Conservation (phyloP, 352 stramenopile species). For the Phytophthora idaei region DNA sequence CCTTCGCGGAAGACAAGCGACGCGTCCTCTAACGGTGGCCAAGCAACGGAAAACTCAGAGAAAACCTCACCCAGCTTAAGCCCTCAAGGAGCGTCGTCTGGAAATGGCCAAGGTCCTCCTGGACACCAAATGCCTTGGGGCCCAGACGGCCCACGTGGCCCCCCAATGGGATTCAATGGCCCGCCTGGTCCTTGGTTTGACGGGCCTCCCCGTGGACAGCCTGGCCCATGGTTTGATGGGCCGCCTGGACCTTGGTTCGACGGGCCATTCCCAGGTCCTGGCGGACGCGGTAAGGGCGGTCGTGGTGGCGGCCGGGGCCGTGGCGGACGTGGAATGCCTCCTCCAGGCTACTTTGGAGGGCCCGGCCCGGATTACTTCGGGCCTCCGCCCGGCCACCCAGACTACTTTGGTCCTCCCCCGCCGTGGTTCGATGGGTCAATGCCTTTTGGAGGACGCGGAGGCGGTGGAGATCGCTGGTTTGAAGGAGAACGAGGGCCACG, state of each 20-base stretch:
- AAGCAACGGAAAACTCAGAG: constrained; percentile 26
- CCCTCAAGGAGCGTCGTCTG: constrained; percentile 39
- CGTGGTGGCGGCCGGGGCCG: constrained; percentile 49
- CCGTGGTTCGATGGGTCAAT: constrained; percentile 74
- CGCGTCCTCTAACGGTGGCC: constrained; percentile 23
- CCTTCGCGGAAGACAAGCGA: constrained; percentile 31
- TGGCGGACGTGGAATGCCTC: constrained; percentile 48
- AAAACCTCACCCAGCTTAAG: constrained; percentile 27
- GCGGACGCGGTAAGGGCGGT: constrained; percentile 44
- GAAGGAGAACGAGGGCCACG: constrained; percentile 45
- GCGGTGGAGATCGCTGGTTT: constrained; percentile 50
- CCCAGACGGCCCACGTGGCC: constrained; percentile 43
- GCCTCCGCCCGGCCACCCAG: constrained; percentile 68
- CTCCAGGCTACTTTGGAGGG: constrained; percentile 72
- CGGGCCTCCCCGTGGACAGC: constrained; percentile 56
- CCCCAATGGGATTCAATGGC: constrained; percentile 61
- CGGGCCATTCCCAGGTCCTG: constrained; percentile 65
- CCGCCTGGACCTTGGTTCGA: constrained; percentile 81
- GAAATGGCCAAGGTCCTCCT: constrained; percentile 34
- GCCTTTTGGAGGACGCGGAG: constrained; percentile 52
- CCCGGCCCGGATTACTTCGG: constrained; percentile 79
- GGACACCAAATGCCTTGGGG: constrained; percentile 37
- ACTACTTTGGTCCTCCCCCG: constrained; percentile 76
- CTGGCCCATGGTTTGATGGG: constrained; percentile 79
- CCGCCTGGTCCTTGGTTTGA: constrained; percentile 75